Percentiles rank a stretch among this genome's conserved stretches.
Evolutionary conservation across 345 rosid genomes (phyloP).

Genomic region (Kandelia obovata): DNA sequence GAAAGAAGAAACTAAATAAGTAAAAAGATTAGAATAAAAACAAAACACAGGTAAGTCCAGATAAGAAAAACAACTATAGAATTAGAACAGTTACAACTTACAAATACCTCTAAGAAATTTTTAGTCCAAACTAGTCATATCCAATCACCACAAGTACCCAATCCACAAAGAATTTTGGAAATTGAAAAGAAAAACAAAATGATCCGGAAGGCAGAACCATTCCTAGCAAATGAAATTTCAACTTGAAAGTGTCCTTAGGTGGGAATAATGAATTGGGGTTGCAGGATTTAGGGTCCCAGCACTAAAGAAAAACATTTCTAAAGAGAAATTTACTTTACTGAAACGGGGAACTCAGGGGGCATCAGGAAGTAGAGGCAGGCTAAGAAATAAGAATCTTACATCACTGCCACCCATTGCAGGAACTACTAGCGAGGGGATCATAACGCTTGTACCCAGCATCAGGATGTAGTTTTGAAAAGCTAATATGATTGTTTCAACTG

Average conservation of each 20-base stretch:
- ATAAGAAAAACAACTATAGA: neutral
- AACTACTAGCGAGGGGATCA: constrained; percentile 32
- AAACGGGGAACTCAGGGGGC: no score
- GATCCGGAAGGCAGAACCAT: neutral
- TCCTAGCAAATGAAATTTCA: neutral
- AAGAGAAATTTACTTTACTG: no score
- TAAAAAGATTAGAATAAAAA: neutral
- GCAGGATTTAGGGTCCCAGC: neutral
- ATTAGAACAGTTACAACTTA: neutral
- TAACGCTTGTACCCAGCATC: constrained; percentile 34
- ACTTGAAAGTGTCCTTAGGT: neutral
- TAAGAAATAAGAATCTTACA: constrained; percentile 15
- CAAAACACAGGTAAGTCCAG: neutral
- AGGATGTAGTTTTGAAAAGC: constrained; percentile 35
- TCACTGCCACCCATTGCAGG: constrained; percentile 35
- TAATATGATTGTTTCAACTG: constrained; percentile 29
- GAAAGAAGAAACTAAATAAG: neutral
- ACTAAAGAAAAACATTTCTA: neutral
- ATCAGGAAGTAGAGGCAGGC: neutral
- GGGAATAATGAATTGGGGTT: no score
- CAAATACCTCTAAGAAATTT: neutral
- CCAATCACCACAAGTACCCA: neutral
- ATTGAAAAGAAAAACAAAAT: neutral
- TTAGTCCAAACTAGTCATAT: neutral
- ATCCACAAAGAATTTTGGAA: neutral